Base-by-base conservation (phyloP, 2,329 filamentous ascomycete genomes). In the Aspergillus sp. region DNA sequence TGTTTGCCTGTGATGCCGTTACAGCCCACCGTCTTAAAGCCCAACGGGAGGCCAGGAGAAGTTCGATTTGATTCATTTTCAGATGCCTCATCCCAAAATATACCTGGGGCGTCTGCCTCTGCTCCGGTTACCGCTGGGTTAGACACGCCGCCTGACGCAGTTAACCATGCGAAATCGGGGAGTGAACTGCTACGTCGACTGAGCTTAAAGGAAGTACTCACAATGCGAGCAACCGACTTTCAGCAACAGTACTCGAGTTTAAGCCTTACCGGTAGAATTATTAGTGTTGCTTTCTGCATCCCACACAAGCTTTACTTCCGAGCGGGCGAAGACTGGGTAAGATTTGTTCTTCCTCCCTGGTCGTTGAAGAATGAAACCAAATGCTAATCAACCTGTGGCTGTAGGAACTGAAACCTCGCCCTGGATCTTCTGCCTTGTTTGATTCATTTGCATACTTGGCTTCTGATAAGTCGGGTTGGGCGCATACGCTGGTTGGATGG, bases 401-500 rank as follows among this genome's bases (percentile, higher is more conserved):
- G 47, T 53, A 93, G 90, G 86, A 90, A 70, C 79, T 97, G 55
- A 86, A 85, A 66, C 81, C 87, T 60, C 90, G 93, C 25, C 89
- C 89, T 60, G 93, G 93, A 55, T 93, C 93, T 58, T 97, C 93
- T 12, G 92, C 93, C 15, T 83, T 98, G 35, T 96, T 96, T 76
- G 92, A 97, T 73, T 93, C 92, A 9, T 92, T 98, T 69, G 85
- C 88, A 56, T 88, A 96, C 75, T 86, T 98, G 45, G 90, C 92
- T 3, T 96, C 92, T n/a, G 82, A 89, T 56, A 83, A 89, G 44
- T 88, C 89, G 2, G 87, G 89, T 19, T 98, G 93, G 93, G 91
- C 92, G 67, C 93, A 97, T 77, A 95, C 88, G 1, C 84, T 97
- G 6, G 90, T 98, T 53, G 93, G 91, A 46, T 98, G 93, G 93